phyloP scores from a whole-genome alignment of 305 asterid genomes.

The Rubia peregrina region DNA sequence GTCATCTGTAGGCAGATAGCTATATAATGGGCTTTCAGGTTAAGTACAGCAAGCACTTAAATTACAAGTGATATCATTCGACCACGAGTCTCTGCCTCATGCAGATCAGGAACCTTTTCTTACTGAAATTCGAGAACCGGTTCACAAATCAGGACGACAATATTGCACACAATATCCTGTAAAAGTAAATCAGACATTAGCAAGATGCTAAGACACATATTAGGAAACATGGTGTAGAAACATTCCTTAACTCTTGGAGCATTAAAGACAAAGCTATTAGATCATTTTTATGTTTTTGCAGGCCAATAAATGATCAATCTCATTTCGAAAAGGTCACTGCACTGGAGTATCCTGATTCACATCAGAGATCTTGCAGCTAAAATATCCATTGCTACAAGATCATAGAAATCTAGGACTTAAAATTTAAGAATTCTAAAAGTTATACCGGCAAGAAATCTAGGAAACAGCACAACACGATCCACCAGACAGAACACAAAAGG shows the following conservation, averaged over 20 bases:
- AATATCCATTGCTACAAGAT: not conserved
- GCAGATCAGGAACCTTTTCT: not conserved
- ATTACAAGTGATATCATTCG: not conserved
- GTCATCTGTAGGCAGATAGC: conserved; percentile 2
- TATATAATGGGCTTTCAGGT: not conserved
- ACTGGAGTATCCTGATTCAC: not conserved
- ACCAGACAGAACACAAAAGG: not conserved
- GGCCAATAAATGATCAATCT: not conserved
- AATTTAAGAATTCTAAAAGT: not conserved
- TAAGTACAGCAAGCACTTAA: not conserved
- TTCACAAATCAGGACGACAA: not conserved
- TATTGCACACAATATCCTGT: not conserved
- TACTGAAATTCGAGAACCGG: not conserved
- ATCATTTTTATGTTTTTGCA: not conserved
- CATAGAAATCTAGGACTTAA: not conserved
- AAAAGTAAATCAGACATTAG: not conserved
- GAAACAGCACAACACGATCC: not conserved
- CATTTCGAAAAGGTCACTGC: conserved; percentile 1
- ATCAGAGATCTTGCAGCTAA: not conserved
- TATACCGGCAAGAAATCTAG: not conserved
- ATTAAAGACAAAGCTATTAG: not conserved
- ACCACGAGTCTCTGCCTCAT: not conserved
- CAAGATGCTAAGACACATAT: not conserved
- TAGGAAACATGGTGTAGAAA: not conserved
- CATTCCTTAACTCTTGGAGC: not conserved